Base-by-base conservation (phyloP, 2,329 filamentous ascomycete species). In the Parastagonospora avenae region DNA sequence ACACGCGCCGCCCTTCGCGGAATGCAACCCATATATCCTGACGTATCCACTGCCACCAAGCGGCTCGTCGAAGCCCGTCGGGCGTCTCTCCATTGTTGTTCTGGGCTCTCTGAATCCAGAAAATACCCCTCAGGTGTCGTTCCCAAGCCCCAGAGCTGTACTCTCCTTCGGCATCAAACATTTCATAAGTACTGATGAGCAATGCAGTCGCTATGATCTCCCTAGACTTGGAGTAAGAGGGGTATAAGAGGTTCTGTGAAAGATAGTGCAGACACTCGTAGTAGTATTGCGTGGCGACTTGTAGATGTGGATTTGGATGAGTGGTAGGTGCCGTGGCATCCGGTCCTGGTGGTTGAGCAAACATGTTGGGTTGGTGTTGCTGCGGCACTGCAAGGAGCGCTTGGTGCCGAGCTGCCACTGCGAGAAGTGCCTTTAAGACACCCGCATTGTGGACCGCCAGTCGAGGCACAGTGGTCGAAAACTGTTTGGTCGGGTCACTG, bases 41-140 rank as follows among this genome's bases (percentile, higher is more conserved):
- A n/a, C 83, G 75, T 3, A 87, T 71, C 85, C 85, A 88, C 0
- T 81, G 79, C 85, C 85, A 88, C 85, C 85, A 87, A 0, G 84
- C 81, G 0, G 83, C 81, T 54, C 82, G 79, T 36, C 81, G 76
- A 0, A 87, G 72, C 0, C 83, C 82, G 0, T 80, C 79, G 12
- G 50, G 57, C 0, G 79, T 81, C 42, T 83, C 83, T 1, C 83
- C 85, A 47, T 87, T 78, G 38, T 85, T 84, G 41, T 85, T 77
- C 45, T 85, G 82, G 0, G 80, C 84, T n/a, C 84, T 74, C 49
- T 86, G 81, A 12, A 87, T 87, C 81, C 84, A 86, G 56, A 87
- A 88, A 0, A 86, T 83, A 0, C 85, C 85, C 60, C 86, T 82
- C 0, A 87, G 73, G 62, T 88, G 85, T 2, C 82, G 74, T 53